These are phyloP conservation scores for Lentinula edodes DNA, from an alignment of 768 basidiomycete species.

Conservation along the genomic window DNA sequence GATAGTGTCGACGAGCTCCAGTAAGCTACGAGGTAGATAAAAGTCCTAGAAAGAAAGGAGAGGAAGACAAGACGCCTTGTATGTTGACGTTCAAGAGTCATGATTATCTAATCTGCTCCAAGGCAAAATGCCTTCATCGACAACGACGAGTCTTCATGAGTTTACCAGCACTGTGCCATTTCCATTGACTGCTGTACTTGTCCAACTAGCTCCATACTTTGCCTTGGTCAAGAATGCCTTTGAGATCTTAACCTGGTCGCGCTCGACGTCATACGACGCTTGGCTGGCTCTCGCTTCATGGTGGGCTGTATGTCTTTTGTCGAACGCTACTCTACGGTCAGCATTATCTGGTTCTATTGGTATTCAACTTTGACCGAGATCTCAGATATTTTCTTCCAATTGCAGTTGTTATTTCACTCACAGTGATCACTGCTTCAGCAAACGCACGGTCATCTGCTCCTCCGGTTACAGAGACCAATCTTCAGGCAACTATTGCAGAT, in stretches of 20 bases:
- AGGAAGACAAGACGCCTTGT: not conserved
- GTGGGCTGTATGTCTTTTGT: slow-evolving; percentile 74
- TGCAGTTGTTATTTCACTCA: slow-evolving; percentile 33
- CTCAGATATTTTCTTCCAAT: slow-evolving; percentile 57
- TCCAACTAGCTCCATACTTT: slow-evolving; percentile 55
- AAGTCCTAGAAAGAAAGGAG: slow-evolving; percentile 20
- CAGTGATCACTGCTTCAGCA: slow-evolving; percentile 21
- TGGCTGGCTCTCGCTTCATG: slow-evolving; percentile 64
- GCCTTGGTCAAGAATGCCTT: slow-evolving; percentile 32
- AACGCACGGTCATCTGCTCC: slow-evolving; percentile 16
- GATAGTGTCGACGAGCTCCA: not conserved
- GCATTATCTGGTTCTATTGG: slow-evolving; percentile 6
- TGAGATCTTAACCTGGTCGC: slow-evolving; percentile 55
- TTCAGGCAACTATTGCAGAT: slow-evolving; percentile 56
- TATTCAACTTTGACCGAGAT: not conserved
- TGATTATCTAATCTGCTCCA: not conserved
- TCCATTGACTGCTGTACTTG: slow-evolving; percentile 53
- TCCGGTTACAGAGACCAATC: slow-evolving; percentile 47
- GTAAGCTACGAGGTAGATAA: slow-evolving; percentile 15
- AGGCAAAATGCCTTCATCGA: not conserved
- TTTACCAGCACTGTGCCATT: slow-evolving; percentile 59
- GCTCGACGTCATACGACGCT: slow-evolving; percentile 47
- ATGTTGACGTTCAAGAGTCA: not conserved
- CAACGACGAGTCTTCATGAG: slow-evolving; percentile 18
- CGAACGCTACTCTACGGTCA: slow-evolving; percentile 45